Evolutionary conservation across 805 yeast species (phyloP).

Genomic region (Ogataea nitratoaversa): DNA sequence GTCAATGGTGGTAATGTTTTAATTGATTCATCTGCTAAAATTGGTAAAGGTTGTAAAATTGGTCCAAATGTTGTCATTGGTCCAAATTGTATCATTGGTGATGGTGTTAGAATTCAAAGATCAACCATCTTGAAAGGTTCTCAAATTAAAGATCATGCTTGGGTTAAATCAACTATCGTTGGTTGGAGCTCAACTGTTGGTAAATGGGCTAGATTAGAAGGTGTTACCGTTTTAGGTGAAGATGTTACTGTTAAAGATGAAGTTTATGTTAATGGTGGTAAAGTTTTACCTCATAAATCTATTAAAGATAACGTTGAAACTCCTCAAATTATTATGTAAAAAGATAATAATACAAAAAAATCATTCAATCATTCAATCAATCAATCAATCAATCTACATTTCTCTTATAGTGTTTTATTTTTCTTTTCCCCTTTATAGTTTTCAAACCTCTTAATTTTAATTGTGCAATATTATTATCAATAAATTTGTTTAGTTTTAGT

Average conservation of each 20-base stretch:
- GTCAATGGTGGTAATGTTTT: conserved; percentile 90
- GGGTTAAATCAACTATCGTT: conserved; percentile 95
- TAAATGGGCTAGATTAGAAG: conserved; percentile 98
- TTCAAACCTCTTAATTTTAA: too few relatives aligned
- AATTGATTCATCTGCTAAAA: conserved; percentile 92
- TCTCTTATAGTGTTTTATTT: too few relatives aligned
- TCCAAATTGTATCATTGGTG: conserved; percentile 93
- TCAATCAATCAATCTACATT: too few relatives aligned
- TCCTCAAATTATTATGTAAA: conserved; percentile 96
- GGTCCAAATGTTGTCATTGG: conserved; percentile 99
- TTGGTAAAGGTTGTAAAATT: conserved; percentile 87
- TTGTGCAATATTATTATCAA: too few relatives aligned
- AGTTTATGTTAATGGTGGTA: conserved; percentile 98
- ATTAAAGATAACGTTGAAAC: conserved; percentile 94
- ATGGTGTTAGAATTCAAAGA: conserved; percentile 97
- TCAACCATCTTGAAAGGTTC: conserved; percentile 91
- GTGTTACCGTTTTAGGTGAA: conserved; percentile 96
- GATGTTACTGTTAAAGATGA: conserved; percentile 98
- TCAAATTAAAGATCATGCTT: conserved; percentile 92
- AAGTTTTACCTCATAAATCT: conserved; percentile 97
- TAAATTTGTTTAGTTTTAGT: too few relatives aligned
- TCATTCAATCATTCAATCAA: background rate
- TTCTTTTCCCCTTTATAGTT: too few relatives aligned
- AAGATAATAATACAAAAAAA: background rate
- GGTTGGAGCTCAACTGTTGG: conserved; percentile 99